Evolutionary conservation across 306 rosid species (phyloP).

Genomic region (Vigna unguiculata): DNA sequence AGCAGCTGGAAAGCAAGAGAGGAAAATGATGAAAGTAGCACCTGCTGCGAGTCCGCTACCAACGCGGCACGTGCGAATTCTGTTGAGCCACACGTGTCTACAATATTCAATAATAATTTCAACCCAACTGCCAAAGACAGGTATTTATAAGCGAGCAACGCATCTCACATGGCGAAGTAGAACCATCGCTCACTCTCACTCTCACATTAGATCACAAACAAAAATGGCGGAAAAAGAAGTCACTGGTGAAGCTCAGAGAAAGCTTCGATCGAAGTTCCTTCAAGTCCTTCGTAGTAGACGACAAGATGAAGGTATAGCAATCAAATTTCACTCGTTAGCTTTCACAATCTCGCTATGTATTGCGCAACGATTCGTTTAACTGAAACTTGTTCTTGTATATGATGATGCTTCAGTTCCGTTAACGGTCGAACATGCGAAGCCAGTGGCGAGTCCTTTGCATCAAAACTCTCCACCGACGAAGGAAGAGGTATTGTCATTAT

Average conservation of each 20-base stretch:
- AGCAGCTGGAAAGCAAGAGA: no score
- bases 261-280: constrained; percentile 66
- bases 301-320: constrained; percentile 52
- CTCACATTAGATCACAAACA: constrained; percentile 6
- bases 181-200: constrained; percentile 19
- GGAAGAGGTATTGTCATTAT: constrained; percentile 58
- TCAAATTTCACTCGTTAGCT: neutral
- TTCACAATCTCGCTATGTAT: neutral
- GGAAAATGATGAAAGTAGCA: no score
- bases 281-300: constrained; percentile 61
- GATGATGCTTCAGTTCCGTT: constrained; percentile 65
- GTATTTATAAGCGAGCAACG: constrained; percentile 19
- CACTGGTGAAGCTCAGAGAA: constrained; percentile 46
- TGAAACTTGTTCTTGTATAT: neutral
- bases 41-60: no score
- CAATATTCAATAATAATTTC: neutral
- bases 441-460: constrained; percentile 59
- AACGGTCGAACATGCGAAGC: constrained; percentile 57
- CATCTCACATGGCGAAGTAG: neutral
- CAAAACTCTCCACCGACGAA: constrained; percentile 55
- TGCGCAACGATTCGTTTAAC: neutral
- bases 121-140: neutral
- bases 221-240: constrained; percentile 51
- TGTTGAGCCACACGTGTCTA: no score
- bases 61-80: no score